Evolutionary conservation across 805 yeast species (phyloP).

Genomic region (Candida taoyuanica): DNA sequence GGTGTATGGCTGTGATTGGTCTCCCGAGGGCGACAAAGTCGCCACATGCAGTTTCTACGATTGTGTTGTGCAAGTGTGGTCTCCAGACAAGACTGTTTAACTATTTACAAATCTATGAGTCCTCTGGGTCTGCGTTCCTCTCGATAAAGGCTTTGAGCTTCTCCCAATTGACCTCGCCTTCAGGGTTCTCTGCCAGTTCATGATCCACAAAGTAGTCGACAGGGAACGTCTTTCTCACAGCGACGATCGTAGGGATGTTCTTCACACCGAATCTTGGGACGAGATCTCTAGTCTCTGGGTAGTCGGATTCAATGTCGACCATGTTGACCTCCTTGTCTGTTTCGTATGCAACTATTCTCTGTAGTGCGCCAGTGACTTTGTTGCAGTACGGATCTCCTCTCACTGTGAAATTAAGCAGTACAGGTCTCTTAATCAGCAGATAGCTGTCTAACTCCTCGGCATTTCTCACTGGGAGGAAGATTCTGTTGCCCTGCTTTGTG

Average conservation of each 20-base stretch:
- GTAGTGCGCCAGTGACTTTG: constrained; percentile 57
- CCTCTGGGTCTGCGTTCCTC: constrained; percentile 33
- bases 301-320: constrained; percentile 72
- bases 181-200: constrained; percentile 22
- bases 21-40: constrained; percentile 39
- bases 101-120: constrained; percentile 4
- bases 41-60: constrained; percentile 94
- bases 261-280: constrained; percentile 51
- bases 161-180: constrained; percentile 39
- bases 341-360: constrained; percentile 43
- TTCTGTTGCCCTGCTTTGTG: constrained; percentile 34
- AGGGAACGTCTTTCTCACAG: constrained; percentile 62
- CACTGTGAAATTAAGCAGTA: constrained; percentile 67
- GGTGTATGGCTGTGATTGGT: constrained; percentile 96
- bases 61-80: constrained; percentile 75
- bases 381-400: constrained; percentile 60
- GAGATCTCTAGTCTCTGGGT: constrained; percentile 49
- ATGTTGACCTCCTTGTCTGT: constrained; percentile 50
- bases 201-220: constrained; percentile 34
- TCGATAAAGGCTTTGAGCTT: constrained; percentile 41
- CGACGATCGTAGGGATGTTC: constrained; percentile 62
- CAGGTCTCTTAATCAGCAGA: constrained; percentile 49
- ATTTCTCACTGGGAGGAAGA: constrained; percentile 50
- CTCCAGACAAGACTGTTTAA: constrained; percentile 13
- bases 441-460: constrained; percentile 56